Conservation (phyloP, 2,329 filamentous ascomycete species). For the Cytospora mali region DNA sequence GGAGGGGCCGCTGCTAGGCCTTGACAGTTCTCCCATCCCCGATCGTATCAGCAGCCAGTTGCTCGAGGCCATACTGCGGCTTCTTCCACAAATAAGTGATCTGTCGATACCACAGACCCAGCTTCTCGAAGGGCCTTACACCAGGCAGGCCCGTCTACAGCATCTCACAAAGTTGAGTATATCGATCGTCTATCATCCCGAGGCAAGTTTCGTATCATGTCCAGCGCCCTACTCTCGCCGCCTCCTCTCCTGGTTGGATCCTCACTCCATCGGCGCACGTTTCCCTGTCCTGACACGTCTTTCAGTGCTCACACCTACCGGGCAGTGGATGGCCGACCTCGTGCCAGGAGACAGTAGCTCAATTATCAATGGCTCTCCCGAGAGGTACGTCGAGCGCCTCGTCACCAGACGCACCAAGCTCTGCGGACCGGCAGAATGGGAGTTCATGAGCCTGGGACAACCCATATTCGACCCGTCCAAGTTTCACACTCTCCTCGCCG, state of each 20-base stretch:
- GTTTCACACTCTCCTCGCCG: background rate
- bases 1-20: background rate
- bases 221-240: fast-evolving
- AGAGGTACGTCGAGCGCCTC: background rate
- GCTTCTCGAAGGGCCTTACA: background rate
- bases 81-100: background rate
- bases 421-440: background rate
- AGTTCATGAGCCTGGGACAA: background rate
- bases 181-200: background rate
- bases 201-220: background rate
- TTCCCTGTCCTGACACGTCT: background rate
- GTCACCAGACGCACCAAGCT: background rate
- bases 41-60: background rate
- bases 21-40: background rate
- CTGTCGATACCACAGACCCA: background rate
- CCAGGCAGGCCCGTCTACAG: background rate
- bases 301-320: background rate
- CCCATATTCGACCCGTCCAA: background rate
- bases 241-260: background rate
- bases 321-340: slow-evolving; percentile 3
- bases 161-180: background rate
- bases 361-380: too few relatives aligned
- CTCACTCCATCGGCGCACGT: background rate
- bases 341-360: background rate
- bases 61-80: background rate